These are phyloP conservation scores for Colletotrichum sp. DNA, from an alignment of 2,329 filamentous ascomycete species.

Conservation along the genomic window DNA sequence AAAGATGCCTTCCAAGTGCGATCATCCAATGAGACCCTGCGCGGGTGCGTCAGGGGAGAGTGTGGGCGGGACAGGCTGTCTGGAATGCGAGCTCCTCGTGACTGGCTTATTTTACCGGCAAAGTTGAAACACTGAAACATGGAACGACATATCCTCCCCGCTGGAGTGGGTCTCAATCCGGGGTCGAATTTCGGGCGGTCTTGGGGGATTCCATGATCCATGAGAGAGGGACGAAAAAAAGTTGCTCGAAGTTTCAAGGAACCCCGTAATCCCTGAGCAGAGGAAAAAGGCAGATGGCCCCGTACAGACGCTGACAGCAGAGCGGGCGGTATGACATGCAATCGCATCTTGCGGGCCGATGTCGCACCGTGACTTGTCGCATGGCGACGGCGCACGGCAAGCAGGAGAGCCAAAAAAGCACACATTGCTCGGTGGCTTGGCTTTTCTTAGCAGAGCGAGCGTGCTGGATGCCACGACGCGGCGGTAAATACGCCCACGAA, in stretches of 20 bases:
- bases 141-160: conserved; percentile 9
- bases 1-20: not conserved
- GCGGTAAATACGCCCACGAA: not conserved
- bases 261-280: not conserved
- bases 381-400: conserved; percentile 3
- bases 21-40: not conserved
- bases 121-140: conserved; percentile 23
- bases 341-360: not conserved
- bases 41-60: not conserved
- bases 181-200: conserved; percentile 13
- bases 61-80: not conserved
- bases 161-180: conserved; percentile 11
- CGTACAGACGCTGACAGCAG: not conserved
- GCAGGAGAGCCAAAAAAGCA: not conserved
- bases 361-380: conserved; percentile 5
- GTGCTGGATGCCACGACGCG: not conserved
- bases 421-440: not conserved
- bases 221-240: not conserved
- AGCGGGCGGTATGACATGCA: not conserved
- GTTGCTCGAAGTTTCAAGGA: not conserved
- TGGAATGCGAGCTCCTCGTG: not conserved
- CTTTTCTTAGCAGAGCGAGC: not conserved
- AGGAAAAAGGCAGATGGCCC: not conserved
- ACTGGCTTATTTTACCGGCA: conserved; percentile 7
- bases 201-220: not conserved